Base-by-base conservation (phyloP, 2,329 filamentous ascomycete species). In the Orbilia quercus region DNA sequence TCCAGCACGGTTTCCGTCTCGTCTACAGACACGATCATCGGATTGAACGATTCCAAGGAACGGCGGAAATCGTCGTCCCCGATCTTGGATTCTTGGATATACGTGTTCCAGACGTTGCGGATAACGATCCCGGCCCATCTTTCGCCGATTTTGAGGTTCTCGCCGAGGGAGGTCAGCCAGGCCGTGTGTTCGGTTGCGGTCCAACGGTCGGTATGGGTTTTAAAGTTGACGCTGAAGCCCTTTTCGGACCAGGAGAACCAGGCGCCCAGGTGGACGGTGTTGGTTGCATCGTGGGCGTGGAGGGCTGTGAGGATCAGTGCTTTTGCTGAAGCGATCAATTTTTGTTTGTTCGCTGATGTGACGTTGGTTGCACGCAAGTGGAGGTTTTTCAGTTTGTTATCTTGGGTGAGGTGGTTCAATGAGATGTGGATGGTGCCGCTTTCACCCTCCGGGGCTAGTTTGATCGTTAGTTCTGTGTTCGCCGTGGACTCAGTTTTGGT, bases 181-280 rank as follows among this genome's bases (percentile, higher is more conserved):
- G 55, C 66, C n/a, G 20, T 14, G 16, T 71, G 44, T 4, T 71
- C 66, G 7, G 66, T 71, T 16, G 57, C 66, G 31, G 45, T 20
- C 65, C 65, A 70, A 31, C 57, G 65, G 2, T 70, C 45, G 20
- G 45, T 7, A 3, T 70, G 34, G n/a, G 57, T 57, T 42, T 63
- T 45, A 40, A 70, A 71, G 40, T 71, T 71, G 16, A 71, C 50
- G 16, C 34, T 57, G 12, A 58, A 31, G 1, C 66, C 66, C 12
- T 50, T 31, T 45, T 71, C 66, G 44, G 57, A 57, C 66, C 66
- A 71, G 40, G 66, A 71, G 66, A 71, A 71, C 66, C 66, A 71
- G 34, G 66, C 57, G 4, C 66, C 66, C 1, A 71, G 23, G 1
- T 71, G 18, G 23, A 63, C 51, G 2, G 20, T 12, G 12, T 71